A percentile compares a stretch with the other conserved stretches of the same genome.
Evolutionary conservation across 768 basidiomycete genomes (phyloP).

Genomic region (Lactarius indigo): DNA sequence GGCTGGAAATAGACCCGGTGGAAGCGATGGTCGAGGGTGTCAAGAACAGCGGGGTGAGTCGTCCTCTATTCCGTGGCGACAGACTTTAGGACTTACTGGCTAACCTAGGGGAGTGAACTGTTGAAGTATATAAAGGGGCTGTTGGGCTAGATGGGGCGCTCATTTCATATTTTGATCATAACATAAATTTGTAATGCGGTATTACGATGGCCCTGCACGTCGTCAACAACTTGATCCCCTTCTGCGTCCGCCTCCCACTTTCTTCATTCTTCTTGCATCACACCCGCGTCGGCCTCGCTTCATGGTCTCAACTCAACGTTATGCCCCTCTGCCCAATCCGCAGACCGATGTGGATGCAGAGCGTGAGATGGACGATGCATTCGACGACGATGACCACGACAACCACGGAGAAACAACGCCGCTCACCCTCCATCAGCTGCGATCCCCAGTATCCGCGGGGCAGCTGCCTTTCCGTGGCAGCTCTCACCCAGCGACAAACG

Average conservation of each 20-base stretch:
- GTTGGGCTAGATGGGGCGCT: constrained; percentile 11
- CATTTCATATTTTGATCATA: neutral
- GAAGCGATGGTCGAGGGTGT: constrained; percentile 76
- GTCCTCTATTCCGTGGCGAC: neutral
- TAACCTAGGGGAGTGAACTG: constrained; percentile 43
- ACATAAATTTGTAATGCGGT: neutral
- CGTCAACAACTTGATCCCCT: neutral
- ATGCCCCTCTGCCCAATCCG: constrained; percentile 50
- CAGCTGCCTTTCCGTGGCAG: constrained; percentile 25
- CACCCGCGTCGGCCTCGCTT: neutral
- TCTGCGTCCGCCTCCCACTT: neutral
- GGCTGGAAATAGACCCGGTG: constrained; percentile 44
- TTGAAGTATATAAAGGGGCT: constrained; percentile 25
- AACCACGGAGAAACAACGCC: constrained; percentile 37
- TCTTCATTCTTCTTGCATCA: neutral
- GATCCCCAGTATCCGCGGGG: constrained; percentile 33
- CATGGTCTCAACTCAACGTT: constrained; percentile 46
- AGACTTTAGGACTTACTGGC: constrained; percentile 13
- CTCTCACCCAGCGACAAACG: constrained; percentile 35
- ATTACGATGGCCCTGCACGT: neutral
- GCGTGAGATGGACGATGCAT: constrained; percentile 75
- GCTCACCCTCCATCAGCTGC: constrained; percentile 33
- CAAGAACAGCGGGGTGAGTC: constrained; percentile 62
- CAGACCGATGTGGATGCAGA: constrained; percentile 43
- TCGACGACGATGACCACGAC: constrained; percentile 60